Base-by-base conservation (phyloP, 177 flowering plant species). In the Tripterygium wilfordii region DNA sequence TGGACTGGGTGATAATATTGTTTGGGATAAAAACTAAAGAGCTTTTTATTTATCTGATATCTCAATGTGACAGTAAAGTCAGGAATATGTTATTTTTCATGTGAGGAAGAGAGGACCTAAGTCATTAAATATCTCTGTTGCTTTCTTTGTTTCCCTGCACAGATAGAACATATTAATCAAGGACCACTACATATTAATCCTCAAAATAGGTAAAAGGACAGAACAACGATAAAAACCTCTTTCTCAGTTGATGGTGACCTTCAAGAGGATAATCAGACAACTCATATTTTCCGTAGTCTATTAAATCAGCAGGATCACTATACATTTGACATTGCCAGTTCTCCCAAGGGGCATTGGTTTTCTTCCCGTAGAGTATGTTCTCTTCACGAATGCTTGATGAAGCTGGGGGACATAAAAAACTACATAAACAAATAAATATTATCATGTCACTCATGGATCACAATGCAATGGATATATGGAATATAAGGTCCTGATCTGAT, bases 131-230 rank as follows among this genome's bases (percentile, higher is more conserved):
- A 30, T 46, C 12, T 41, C 44, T 17, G 31, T 46, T 58, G 42
- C 45, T 35, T 30, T 40, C 17, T 25, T 39, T 8, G 36, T 30
- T 42, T 29, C 56, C 70, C 81, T 80, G 75, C 62, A 70, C 16
- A 39, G 18, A 54, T 37, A 42, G 14, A 29, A 59, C 25, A 54
- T 17, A 38, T 18, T 58, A 17, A 37, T 47, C 36, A 57, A 9
- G 33, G 41, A 53, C 40, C 40, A 24, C 16, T 39, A 13, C 31
- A 8, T 27, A 41, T 15, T 7, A 37, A 18, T 14, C 23, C 35
- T 19, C 23, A 27, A 32, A 62, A 41, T 5, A 49, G 13, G 41
- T 30, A 9, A 29, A 55, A 45, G 38, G 46, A 5, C 10, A n/a
- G 10, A 18, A 38, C 46, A 21, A 46, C 33, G 14, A 57, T 6